Evolutionary conservation across 768 basidiomycete species (phyloP), one percentile per base, ranked within the genome.

Genomic region (Nidularia pulvinata): DNA sequence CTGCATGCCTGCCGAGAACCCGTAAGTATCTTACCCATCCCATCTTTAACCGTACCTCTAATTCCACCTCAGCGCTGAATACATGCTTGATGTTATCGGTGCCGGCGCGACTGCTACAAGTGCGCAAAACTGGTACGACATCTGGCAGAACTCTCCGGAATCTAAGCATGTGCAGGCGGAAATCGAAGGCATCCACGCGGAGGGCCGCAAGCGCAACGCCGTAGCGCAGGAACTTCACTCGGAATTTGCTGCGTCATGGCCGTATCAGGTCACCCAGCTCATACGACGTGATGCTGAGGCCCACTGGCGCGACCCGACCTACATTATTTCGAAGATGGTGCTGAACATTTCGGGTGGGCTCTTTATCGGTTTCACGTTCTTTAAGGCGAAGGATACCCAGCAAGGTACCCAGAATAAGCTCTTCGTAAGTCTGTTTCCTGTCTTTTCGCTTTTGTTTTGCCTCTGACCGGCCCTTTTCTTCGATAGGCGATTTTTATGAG

Each of bases 11-110:
- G 75, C 80, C 2, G 92, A 85, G 65, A 95, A 95, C 59, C 91
- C 92, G 86, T 88, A 55, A 51, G 76, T 32, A 6, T 36, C 45
- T 22, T 39, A 5, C 5, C 33, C 22, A 11, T 30, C 35, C 39
- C 34, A 9, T 10, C 7, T 34, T 19, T 49, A 4, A 11, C 37
- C 10, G 45, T 36, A 3, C 47, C 34, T 19, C 19, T 39, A 7
- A 44, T 46, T 50, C 43, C 53, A 33, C 42, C 33, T 0, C 45
- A 84, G 83, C 39, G 83, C 83, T 32, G 83, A 85, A 55, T 85
- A 77, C 55, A 84, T 85, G 75, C 77, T 91, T 16, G 84, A 86
- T 30, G 86, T 83, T 45, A 90, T 90, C 53, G 89, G 89, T 14
- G 88, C 89, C 32, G 89, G 89, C 2, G 83, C 83, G 1, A 84